Base-by-base conservation (phyloP, 768 basidiomycete genomes). In the Leccinum olivaceopallidum region DNA sequence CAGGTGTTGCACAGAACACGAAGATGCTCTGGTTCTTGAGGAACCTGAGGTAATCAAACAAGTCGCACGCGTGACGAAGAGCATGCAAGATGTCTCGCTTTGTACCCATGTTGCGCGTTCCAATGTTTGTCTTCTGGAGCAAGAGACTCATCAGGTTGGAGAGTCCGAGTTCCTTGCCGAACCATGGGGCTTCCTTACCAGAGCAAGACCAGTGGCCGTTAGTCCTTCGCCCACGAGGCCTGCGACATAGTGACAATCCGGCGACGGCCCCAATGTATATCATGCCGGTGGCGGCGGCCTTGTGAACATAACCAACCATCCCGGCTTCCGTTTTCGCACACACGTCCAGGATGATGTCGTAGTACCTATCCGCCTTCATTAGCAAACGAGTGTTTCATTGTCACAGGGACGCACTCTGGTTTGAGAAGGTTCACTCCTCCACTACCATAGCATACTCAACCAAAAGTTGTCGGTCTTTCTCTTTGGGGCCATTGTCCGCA, bases 241-340 rank as follows among this genome's bases (percentile, higher is more conserved):
- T 74, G 97, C 95, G 66, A 98, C 96, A 71, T 95, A 98, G 75
- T 99, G 96, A 73, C 96, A 98, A 76, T 98, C 97, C 95, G 36
- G 85, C 79, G 56, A 94, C 75, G 6, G 87, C 4, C 32, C 30
- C 30, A 10, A 32, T 32, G 30, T 32, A 32, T 80, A 32, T 10
- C 32, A 32, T 32, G 10, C 1, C 32, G 10, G 32, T 12, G 32
- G 32, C 5, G 89, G 87, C 6, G 92, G 87, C 64, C 87, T 86
- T 75, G 92, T 91, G 1, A 93, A 87, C 32, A 69, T 89, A 98
- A 74, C 95, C 93, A 24, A 95, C 94, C 96, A 99, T 99, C 22
- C 96, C 96, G 5, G 76, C 80, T 57, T 87, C 87, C 96, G 97
- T 98, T 77, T 95, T 95, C 49, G 79, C 75, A 56, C 83, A 80